phyloP scores from a whole-genome alignment of 192 early-diverging fungal genomes.

The Entomortierella parvispora region DNA sequence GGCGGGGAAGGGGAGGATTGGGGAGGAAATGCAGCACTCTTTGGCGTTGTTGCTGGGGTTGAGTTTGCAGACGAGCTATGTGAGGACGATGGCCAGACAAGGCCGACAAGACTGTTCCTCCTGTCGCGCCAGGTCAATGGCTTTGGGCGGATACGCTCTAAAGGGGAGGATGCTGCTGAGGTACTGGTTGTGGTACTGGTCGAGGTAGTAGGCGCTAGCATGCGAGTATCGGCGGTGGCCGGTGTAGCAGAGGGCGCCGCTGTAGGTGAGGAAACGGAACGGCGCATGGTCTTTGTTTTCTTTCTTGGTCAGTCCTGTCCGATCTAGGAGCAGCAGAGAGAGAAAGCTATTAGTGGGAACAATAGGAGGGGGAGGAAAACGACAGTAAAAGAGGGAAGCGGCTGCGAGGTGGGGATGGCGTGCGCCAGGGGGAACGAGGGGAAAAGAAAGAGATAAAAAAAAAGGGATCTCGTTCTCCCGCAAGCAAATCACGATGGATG shows the following conservation, averaged over 20 bases:
- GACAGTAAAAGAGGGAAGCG: neutral
- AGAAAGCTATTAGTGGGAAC: no score
- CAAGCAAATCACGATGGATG: no score
- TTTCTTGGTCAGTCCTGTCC: conserved; percentile 1
- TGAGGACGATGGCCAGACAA: conserved; percentile 38
- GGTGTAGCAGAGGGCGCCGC: conserved; percentile 7
- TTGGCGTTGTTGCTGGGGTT: conserved; percentile 28
- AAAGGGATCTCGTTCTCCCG: no score
- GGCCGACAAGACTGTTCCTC: conserved; percentile 40
- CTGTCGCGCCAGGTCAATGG: conserved; percentile 48
- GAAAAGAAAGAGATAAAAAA: neutral
- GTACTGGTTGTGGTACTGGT: neutral
- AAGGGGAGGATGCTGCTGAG: conserved; percentile 8
- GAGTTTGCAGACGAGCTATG: conserved; percentile 36
- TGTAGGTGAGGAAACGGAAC: conserved; percentile 26
- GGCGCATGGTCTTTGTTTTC: conserved; percentile 30
- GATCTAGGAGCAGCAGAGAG: neutral
- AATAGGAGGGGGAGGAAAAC: neutral
- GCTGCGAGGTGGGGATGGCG: neutral
- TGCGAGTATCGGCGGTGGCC: no score
- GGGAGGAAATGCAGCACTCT: conserved; percentile 27
- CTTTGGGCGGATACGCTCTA: conserved; percentile 26
- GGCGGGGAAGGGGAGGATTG: conserved; percentile 1
- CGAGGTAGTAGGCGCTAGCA: neutral
- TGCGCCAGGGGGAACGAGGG: no score